A percentile compares a stretch with the other conserved stretches of the same genome.
These are phyloP conservation scores for Citrus reticulata DNA, from an alignment of 345 rosid species.

Conservation along the genomic window DNA sequence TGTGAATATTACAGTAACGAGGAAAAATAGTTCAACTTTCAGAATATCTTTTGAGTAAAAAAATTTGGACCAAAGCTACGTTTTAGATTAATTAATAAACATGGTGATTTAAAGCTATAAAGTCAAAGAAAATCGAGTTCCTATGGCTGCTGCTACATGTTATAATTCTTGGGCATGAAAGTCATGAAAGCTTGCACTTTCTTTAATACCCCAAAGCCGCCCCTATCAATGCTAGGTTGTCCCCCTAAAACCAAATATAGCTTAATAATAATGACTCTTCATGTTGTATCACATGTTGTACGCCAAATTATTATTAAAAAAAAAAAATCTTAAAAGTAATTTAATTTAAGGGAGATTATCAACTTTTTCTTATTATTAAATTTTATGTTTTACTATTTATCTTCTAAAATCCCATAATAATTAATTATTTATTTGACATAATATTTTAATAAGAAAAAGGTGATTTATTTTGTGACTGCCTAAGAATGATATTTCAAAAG, in stretches of 20 bases:
- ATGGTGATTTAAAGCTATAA: neutral
- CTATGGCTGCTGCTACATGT: neutral
- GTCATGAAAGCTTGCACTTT: neutral
- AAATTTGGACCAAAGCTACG: neutral
- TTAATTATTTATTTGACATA: no score
- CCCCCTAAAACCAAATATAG: neutral
- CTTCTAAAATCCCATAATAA: no score
- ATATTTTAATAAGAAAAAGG: no score
- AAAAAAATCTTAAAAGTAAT: no score
- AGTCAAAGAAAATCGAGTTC: neutral
- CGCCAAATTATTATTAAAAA: no score
- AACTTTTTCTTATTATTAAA: no score
- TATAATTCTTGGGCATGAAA: neutral
- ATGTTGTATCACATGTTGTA: no score
- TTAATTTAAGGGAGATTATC: no score
- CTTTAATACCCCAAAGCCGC: neutral
- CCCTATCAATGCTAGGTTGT: no score
- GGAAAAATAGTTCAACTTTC: conserved; percentile 10
- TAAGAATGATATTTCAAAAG: no score
- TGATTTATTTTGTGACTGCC: no score
- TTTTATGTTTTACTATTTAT: no score
- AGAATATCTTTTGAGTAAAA: neutral
- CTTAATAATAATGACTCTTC: neutral
- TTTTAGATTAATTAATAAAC: neutral
- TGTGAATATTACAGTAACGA: neutral